These are phyloP conservation scores for Calonectria pseudoturangicola DNA, from an alignment of 2,329 filamentous ascomycete species.

Conservation along the genomic window DNA sequence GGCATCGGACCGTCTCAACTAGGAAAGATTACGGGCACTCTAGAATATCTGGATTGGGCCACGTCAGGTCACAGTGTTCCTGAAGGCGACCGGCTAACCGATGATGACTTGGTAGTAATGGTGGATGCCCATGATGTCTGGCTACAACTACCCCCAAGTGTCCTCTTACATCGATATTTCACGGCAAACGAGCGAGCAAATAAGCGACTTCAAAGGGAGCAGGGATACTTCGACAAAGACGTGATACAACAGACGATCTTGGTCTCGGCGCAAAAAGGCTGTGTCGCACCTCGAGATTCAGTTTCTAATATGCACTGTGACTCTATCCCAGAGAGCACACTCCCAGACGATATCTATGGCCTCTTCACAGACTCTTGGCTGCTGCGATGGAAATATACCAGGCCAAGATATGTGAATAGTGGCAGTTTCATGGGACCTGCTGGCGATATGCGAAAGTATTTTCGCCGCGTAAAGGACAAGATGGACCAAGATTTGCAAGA, in stretches of 20 bases:
- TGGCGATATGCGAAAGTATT: conserved; percentile 53
- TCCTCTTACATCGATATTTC: conserved; percentile 55
- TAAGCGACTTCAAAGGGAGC: conserved; percentile 43
- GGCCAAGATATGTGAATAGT: conserved; percentile 57
- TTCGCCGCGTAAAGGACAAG: conserved; percentile 52
- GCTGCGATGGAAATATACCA: conserved; percentile 46
- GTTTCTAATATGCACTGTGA: conserved; percentile 53
- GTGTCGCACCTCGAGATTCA: conserved; percentile 49
- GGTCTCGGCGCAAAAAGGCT: conserved; percentile 51
- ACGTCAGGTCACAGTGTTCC: conserved; percentile 42
- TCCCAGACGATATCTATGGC: conserved; percentile 49
- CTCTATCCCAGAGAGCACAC: conserved; percentile 50
- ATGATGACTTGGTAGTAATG: conserved; percentile 56
- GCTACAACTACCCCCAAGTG: conserved; percentile 56
- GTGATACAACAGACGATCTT: conserved; percentile 53
- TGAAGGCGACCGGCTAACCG: conserved; percentile 44
- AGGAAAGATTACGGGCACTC: conserved; percentile 56
- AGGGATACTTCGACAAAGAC: conserved; percentile 42
- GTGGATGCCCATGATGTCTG: conserved; percentile 59
- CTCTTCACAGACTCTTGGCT: conserved; percentile 48
- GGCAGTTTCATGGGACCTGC: conserved; percentile 57
- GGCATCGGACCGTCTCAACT: conserved; percentile 54
- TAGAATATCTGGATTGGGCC: conserved; percentile 54
- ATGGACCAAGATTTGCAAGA: conserved; percentile 50
- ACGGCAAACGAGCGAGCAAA: conserved; percentile 50